Base-by-base conservation (phyloP, 331 rosid genomes). In the Saraca asoca region DNA sequence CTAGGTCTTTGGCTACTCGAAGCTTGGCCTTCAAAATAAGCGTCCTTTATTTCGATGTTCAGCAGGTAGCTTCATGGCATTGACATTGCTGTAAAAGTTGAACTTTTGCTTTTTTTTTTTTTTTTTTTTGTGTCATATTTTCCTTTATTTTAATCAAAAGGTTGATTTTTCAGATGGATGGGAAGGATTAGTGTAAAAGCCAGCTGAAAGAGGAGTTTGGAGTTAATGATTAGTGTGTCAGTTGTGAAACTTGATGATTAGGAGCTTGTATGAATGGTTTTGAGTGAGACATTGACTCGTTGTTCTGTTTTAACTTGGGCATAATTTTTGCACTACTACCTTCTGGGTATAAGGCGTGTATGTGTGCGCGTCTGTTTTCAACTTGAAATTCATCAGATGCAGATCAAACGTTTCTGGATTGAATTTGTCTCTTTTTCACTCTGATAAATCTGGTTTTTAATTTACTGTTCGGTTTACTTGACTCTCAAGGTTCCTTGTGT, bases 11-110 rank as follows among this genome's bases (percentile, higher is more conserved):
- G 79, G 98, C 97, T 35, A 82, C 91, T 14, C 75, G 98, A 62
- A 93, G 98, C 87, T 73, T 93, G 82, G 97, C 98, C 9, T 93
- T 93, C 82, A 90, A 86, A 81, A 93, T 93, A 63, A 90, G 87
- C 75, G 97, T 93, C 46, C 96, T 93, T 17, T 93, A 93, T 71
- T 87, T 88, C 43, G 98, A 93, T 82, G 79, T 78, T 66, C 82
- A 75, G 13, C 78, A 79, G 82, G 88, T 83, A 66, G 41, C 34
- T 69, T 41, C 41, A 24, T 1, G 31, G 31, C 31, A 24, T 24
- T 24, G 31, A 24, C 31, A 24, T 24, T 24, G 31, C 31, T 3
- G 3, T 24, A 24, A 24, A 24, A 24, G 31, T 24, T 24, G 31
- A 24, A 24, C 31, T 24, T 24, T n/a, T n/a, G n/a, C n/a, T n/a